These are phyloP conservation scores for Eimeria acervulina DNA, from an alignment of 169 alveolate species.

Conservation along the genomic window DNA sequence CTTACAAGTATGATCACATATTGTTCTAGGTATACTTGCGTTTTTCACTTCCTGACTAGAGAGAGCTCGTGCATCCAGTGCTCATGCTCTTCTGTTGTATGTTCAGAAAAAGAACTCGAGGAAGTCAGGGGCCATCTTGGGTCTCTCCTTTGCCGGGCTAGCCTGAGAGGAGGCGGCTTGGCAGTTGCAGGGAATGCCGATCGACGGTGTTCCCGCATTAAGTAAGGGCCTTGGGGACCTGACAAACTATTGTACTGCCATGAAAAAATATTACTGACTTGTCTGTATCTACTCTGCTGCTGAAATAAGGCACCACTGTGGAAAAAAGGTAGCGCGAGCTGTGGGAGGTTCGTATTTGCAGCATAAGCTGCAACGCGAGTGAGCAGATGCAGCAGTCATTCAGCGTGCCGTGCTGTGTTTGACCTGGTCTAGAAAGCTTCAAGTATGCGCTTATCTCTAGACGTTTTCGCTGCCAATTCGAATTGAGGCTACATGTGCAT, in stretches of 20 bases:
- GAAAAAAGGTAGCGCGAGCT: background rate
- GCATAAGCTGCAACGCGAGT: background rate
- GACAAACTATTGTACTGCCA: background rate
- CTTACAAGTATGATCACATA: too few relatives aligned
- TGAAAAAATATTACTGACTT: background rate
- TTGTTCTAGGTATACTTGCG: too few relatives aligned
- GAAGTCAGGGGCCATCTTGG: constrained; percentile 67
- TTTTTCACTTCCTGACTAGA: too few relatives aligned
- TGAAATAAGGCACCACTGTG: background rate
- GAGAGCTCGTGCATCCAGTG: background rate
- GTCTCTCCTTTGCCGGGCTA: constrained; percentile 49
- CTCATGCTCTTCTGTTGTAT: background rate
- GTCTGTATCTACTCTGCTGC: background rate
- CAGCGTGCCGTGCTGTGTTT: background rate
- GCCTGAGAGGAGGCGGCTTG: constrained; percentile 20
- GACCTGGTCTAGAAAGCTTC: background rate
- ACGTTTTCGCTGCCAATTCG: background rate
- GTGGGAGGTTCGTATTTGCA: background rate
- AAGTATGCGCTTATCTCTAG: background rate
- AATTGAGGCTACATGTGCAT: too few relatives aligned
- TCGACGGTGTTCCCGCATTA: constrained; percentile 50
- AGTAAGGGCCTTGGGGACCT: background rate
- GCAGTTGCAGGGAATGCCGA: background rate
- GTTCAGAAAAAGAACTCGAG: constrained; percentile 60
- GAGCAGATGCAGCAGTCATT: background rate